Evolutionary conservation across 257 asterid species (phyloP).

Genomic region (Fraxinus cuspidata): DNA sequence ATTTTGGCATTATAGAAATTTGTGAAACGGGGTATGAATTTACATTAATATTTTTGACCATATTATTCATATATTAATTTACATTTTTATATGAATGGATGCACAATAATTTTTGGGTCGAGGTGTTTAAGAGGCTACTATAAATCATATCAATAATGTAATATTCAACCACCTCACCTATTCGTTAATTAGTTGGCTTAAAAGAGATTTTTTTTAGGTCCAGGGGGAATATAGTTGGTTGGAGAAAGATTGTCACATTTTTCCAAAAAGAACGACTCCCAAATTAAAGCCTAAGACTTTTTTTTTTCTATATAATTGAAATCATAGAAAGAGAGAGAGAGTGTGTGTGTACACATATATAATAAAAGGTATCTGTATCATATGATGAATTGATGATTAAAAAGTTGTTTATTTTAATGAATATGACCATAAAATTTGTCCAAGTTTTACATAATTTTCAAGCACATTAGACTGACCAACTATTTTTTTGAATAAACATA

Average conservation of each 20-base stretch:
- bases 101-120: background rate
- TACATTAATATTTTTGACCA: too few relatives aligned
- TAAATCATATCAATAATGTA: constrained; percentile 2
- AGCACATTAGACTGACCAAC: too few relatives aligned
- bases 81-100: background rate
- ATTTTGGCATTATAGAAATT: background rate
- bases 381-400: background rate
- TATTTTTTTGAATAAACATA: too few relatives aligned
- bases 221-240: background rate
- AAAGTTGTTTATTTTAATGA: background rate
- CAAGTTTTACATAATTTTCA: too few relatives aligned
- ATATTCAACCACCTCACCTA: constrained; percentile 19
- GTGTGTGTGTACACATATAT: background rate
- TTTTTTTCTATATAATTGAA: background rate
- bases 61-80: background rate
- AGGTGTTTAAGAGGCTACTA: background rate
- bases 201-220: constrained; percentile 12
- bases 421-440: too few relatives aligned
- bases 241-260: constrained; percentile 28
- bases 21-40: background rate
- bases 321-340: too few relatives aligned
- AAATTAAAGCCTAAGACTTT: background rate
- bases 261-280: background rate
- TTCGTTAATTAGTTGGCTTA: constrained; percentile 11
- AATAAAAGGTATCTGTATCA: too few relatives aligned